These are phyloP conservation scores for Aeschynomene evenia DNA, from an alignment of 306 rosid species.

Conservation along the genomic window DNA sequence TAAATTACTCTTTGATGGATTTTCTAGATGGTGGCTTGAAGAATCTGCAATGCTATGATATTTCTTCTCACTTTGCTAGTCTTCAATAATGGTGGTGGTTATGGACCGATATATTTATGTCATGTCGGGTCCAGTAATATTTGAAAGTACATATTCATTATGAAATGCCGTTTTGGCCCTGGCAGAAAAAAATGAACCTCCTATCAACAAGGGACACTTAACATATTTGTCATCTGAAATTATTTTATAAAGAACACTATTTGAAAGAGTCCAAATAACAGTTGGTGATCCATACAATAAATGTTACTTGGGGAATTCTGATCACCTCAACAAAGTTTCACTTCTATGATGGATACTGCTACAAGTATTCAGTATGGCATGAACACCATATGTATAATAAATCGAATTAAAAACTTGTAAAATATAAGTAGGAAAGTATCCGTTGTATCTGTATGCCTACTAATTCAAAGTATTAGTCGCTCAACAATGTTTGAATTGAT, in stretches of 20 bases:
- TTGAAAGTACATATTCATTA: slow-evolving; percentile 4
- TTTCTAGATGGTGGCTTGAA: slow-evolving; percentile 4
- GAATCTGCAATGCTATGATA: neutral
- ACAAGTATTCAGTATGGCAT: too few relatives aligned
- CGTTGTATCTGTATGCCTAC: too few relatives aligned
- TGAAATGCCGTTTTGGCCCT: neutral
- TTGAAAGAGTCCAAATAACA: neutral
- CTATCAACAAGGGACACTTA: neutral
- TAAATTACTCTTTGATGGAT: slow-evolving; percentile 1
- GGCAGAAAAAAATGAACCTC: neutral
- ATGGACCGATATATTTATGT: neutral
- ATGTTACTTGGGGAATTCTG: neutral
- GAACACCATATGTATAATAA: too few relatives aligned
- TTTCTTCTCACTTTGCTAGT: slow-evolving; percentile 8
- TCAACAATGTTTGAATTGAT: slow-evolving; percentile 20
- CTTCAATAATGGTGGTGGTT: neutral
- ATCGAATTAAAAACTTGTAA: too few relatives aligned
- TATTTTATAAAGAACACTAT: neutral
- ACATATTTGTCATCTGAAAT: neutral
- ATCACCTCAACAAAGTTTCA: too few relatives aligned
- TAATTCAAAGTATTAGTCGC: too few relatives aligned
- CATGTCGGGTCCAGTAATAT: slow-evolving; percentile 18
- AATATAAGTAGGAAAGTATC: too few relatives aligned
- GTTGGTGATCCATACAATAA: neutral
- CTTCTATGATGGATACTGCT: too few relatives aligned